Evolutionary conservation across 1,139 yeast species (phyloP).

Genomic region (Pichia sp.): DNA sequence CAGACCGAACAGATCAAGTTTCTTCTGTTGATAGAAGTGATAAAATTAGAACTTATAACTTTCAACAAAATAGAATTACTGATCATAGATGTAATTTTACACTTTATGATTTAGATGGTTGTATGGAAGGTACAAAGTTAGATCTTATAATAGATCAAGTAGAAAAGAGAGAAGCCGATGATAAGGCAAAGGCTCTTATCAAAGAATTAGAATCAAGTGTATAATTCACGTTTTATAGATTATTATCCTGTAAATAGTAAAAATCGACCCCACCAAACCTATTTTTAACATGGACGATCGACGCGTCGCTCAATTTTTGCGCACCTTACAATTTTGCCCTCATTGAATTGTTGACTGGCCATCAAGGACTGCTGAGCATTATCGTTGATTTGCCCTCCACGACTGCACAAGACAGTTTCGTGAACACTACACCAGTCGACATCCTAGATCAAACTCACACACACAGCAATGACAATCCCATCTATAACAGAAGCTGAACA

Average conservation of each 20-base stretch:
- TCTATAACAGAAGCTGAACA: constrained; percentile 58
- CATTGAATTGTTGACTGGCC: no score
- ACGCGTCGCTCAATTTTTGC: no score
- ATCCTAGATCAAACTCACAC: no score
- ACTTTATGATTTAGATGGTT: constrained; percentile 75
- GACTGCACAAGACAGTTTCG: no score
- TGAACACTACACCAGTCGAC: no score
- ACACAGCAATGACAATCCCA: constrained; percentile 30
- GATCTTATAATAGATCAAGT: constrained; percentile 61
- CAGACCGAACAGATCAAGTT: constrained; percentile 78
- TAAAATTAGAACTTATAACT: constrained; percentile 91
- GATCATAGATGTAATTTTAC: constrained; percentile 90
- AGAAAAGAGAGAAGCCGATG: constrained; percentile 45
- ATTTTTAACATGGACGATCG: no score
- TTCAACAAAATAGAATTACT: constrained; percentile 87
- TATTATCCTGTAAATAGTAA: background rate
- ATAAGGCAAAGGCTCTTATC: constrained; percentile 41
- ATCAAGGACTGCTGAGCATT: no score
- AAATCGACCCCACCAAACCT: no score
- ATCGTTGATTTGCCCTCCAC: no score
- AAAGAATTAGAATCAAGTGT: constrained; percentile 19
- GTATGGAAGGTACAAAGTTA: constrained; percentile 69
- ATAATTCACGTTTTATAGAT: background rate
- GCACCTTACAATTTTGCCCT: no score
- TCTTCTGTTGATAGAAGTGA: constrained; percentile 89